Evolutionary conservation across 2,329 filamentous ascomycete species (phyloP), one percentile per base, ranked within the genome.

Genomic region (Penicillium sp.): DNA sequence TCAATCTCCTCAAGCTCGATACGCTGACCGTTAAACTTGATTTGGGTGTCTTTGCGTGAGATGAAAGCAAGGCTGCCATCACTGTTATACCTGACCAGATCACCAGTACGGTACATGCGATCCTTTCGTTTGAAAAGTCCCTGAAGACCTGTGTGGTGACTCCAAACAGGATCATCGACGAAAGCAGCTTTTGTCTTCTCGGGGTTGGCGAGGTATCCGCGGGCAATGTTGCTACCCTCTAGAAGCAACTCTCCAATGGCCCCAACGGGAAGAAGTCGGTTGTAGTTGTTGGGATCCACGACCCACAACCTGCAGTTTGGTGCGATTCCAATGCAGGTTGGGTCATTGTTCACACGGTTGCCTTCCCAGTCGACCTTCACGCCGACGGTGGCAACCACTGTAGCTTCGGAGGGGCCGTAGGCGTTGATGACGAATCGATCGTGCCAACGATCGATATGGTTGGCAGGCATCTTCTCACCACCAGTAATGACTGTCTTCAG

Each of bases 1-100:
- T 77, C 75, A 43, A 78, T 74, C 52, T 78, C 75, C 13, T 71
- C 75, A 6, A 78, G 60, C 52, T 78, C 76, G 42, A 78, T 72
- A 0, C 76, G 71, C 52, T 75, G 72, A 3, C 76, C 76, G 29
- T 75, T 73, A 36, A 78, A 62, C 62, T 76, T 76, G 47, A 75
- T 68, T 43, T 66, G 63, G 3, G 65, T 66, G 15, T 67, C 65
- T 47, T 63, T 70, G 33, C 68, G 66, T 3, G 69, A 67, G 23
- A 74, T 62, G 56, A 71, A 73, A 10, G 56, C 52, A 5, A 70
- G 54, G 2, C 63, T 65, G 2, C 70, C 70, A 47, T 74, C 67
- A 7, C 56, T 56, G 41, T 69, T 70, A 47, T 72, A 72, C 3
- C 67, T 63, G 10, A 73, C 68, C 2, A 74, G 59, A 54, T 74